These are phyloP conservation scores for Fonsecaea erecta DNA, from an alignment of 2,329 filamentous ascomycete species.

Conservation along the genomic window DNA sequence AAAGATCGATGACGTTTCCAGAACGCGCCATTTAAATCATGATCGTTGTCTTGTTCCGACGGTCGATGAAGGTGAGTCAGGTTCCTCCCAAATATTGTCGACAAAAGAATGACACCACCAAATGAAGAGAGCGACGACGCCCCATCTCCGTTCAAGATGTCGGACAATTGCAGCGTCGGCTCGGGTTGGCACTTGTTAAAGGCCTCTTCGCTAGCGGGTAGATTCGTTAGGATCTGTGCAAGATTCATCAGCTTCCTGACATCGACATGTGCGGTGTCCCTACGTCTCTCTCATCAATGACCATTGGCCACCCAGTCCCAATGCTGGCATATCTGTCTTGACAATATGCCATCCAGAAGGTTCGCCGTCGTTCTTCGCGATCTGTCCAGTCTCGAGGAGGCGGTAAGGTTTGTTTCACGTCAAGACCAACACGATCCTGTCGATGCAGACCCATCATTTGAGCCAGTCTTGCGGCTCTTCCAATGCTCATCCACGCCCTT, in stretches of 20 bases:
- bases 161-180: conserved; percentile 67
- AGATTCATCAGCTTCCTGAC: conserved; percentile 34
- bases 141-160: conserved; percentile 69
- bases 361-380: conserved; percentile 83
- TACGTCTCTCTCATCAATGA: conserved; percentile 83
- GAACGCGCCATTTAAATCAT: conserved; percentile 89
- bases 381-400: conserved; percentile 93
- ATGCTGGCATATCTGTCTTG: conserved; percentile 92
- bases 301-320: conserved; percentile 96
- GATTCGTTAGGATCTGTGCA: conserved; percentile 72
- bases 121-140: conserved; percentile 75
- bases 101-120: conserved; percentile 79
- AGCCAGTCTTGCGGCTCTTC: conserved; percentile 75
- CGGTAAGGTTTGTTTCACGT: conserved; percentile 90
- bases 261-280: neutral
- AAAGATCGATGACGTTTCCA: conserved; percentile 91
- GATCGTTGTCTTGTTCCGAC: conserved; percentile 76
- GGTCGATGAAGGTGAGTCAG: conserved; percentile 89
- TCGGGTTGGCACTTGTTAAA: conserved; percentile 80
- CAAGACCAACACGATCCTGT: conserved; percentile 77
- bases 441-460: conserved; percentile 95
- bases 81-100: conserved; percentile 89
- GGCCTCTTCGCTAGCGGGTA: conserved; percentile 82
- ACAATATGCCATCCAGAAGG: conserved; percentile 94
- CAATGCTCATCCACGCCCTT: conserved; percentile 90